Evolutionary conservation across 805 yeast species (phyloP), one percentile per base, ranked within the genome.

Genomic region (Pichia membranifaciens): DNA sequence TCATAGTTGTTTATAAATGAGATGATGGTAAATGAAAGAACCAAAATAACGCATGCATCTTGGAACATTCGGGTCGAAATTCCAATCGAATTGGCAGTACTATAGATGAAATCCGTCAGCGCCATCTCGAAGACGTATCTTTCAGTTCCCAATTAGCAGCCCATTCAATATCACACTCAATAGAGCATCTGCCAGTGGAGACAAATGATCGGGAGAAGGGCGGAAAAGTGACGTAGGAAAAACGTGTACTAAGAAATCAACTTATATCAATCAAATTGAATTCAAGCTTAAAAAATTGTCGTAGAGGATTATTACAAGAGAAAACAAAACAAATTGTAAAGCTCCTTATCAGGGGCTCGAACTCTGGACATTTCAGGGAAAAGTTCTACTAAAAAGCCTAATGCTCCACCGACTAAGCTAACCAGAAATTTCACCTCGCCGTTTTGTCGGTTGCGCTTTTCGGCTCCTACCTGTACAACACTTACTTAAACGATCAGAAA

Each of bases 351-450:
- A 72, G 78, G 78, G 78, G 78, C 78, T 73, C 75, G 78, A 73
- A 73, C 78, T 78, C 78, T 71, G 75, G 78, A 73, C 78, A 71
- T 73, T 74, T 74, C 75, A 76, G 76, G n/a, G n/a, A n/a, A n/a
- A n/a, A n/a, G n/a, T n/a, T n/a, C n/a, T n/a, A 61, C 72, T 61
- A 75, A 74, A 74, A 75, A 76, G 81, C 79, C 80, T 79, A 75
- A 75, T 79, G 80, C 80, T 76, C 80, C 74, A 76, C 80, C 81
- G 75, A 75, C 80, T 75, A 80, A 75, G 80, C 81, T 76, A 76
- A 68, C 65, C 58, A 40, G 52, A 50, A 47, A 25, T 47, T 38
- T n/a, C n/a, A n/a, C n/a, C n/a, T n/a, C n/a, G n/a, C n/a, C n/a
- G n/a, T n/a, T n/a, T n/a, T n/a, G n/a, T n/a, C n/a, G n/a, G n/a